Evolutionary conservation across 2,329 filamentous ascomycete species (phyloP).

Genomic region (Hymenoscyphus occultus): DNA sequence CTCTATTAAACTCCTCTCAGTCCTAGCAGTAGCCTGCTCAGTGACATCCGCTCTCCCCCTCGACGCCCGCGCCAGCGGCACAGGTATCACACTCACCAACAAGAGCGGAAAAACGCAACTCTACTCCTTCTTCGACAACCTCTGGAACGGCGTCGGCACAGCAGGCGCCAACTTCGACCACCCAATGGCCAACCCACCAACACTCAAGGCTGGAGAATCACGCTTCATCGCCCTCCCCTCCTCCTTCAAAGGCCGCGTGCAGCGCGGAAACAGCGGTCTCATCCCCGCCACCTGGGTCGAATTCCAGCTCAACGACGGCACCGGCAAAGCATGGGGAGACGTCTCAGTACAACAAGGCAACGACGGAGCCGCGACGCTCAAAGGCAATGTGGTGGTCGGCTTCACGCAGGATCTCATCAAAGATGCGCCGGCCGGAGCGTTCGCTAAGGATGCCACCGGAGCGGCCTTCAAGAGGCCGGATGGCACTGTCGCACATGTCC

Average conservation of each 20-base stretch:
- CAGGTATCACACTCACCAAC: constrained; percentile 41
- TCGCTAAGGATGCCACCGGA: constrained; percentile 30
- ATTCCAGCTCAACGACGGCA: constrained; percentile 36
- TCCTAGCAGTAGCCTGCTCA: constrained; percentile 5
- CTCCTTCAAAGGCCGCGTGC: constrained; percentile 42
- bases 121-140: constrained; percentile 43
- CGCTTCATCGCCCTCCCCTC: constrained; percentile 35
- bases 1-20: constrained; percentile 8
- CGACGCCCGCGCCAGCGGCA: constrained; percentile 16
- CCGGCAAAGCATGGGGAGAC: constrained; percentile 32
- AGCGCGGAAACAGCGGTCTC: constrained; percentile 35
- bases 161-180: constrained; percentile 42
- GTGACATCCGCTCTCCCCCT: background rate
- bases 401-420: constrained; percentile 37
- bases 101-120: constrained; percentile 35
- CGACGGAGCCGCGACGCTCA: constrained; percentile 40
- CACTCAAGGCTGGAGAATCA: constrained; percentile 34
- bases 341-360: constrained; percentile 40
- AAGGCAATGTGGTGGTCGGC: constrained; percentile 31
- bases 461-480: background rate
- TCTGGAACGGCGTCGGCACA: constrained; percentile 41
- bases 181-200: constrained; percentile 30
- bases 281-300: constrained; percentile 42
- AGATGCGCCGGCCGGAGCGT: constrained; percentile 36
- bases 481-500: background rate